These are phyloP conservation scores for Metschnikowia picachoensis DNA, from an alignment of 805 yeast species.

Conservation along the genomic window DNA sequence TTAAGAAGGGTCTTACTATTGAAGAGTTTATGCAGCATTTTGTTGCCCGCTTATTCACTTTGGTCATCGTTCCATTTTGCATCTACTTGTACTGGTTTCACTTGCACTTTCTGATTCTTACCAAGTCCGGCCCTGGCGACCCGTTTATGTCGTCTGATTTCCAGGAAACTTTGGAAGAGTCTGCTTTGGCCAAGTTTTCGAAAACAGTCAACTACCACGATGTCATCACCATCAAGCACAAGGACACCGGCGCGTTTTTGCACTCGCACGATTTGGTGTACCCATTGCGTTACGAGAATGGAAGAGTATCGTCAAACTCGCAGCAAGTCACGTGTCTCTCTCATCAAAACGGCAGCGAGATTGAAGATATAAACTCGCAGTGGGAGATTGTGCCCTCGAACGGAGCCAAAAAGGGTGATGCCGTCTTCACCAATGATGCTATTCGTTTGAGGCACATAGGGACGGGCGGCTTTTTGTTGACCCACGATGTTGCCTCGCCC, in stretches of 20 bases:
- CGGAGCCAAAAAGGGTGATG: conserved; percentile 25
- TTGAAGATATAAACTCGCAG: conserved; percentile 60
- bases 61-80: conserved; percentile 75
- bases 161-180: conserved; percentile 88
- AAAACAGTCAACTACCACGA: conserved; percentile 75
- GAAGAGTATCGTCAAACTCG: conserved; percentile 88
- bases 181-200: conserved; percentile 67
- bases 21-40: conserved; percentile 64
- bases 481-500: conserved; percentile 98
- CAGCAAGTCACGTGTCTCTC: conserved; percentile 84
- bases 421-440: conserved; percentile 63
- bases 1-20: conserved; percentile 59
- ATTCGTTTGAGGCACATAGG: conserved; percentile 78
- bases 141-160: conserved; percentile 91
- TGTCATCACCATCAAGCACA: conserved; percentile 71
- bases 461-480: conserved; percentile 73
- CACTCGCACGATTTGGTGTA: conserved; percentile 78
- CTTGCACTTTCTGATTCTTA: conserved; percentile 79
- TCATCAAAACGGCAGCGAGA: conserved; percentile 30
- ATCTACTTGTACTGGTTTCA: conserved; percentile 89
- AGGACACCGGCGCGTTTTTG: conserved; percentile 70
- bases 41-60: conserved; percentile 62
- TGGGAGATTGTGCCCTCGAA: conserved; percentile 80
- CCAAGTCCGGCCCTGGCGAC: conserved; percentile 94
- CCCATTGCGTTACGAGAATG: conserved; percentile 94